phyloP scores from a whole-genome alignment of 2,329 filamentous ascomycete genomes.

The Colletotrichum australisinense region DNA sequence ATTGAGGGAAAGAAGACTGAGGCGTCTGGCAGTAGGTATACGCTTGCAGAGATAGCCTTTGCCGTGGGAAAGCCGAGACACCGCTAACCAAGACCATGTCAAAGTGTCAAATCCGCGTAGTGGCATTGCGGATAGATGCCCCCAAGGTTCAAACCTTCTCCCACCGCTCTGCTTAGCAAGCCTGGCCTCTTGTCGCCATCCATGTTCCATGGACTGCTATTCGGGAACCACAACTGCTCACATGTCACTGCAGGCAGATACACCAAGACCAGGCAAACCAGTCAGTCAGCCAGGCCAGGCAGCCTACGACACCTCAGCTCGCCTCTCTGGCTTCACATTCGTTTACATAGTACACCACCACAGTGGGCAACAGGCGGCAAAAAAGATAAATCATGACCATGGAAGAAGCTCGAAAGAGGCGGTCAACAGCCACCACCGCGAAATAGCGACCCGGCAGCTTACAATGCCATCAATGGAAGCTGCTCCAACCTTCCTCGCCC shows the following conservation, averaged over 20 bases:
- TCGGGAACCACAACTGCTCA: constrained; percentile 33
- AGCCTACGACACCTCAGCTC: constrained; percentile 27
- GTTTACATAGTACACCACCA: neutral
- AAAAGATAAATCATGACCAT: neutral
- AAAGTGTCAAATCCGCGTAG: constrained; percentile 28
- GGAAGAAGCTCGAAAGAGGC: constrained; percentile 27
- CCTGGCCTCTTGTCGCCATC: constrained; percentile 3
- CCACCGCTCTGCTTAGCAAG: constrained; percentile 31
- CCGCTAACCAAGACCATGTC: constrained; percentile 28
- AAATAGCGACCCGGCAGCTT: neutral
- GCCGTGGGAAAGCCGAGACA: constrained; percentile 27
- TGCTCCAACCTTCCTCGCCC: constrained; percentile 22
- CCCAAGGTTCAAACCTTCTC: neutral
- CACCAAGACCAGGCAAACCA: constrained; percentile 8
- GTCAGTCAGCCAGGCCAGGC: neutral
- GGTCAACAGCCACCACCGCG: constrained; percentile 12
- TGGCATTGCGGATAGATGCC: neutral
- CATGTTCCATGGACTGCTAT: neutral
- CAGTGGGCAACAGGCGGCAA: constrained; percentile 2
- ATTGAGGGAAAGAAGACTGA: neutral
- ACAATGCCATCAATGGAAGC: constrained; percentile 13
- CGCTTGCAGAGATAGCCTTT: constrained; percentile 32
- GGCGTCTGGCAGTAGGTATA: constrained; percentile 2
- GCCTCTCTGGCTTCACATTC: neutral
- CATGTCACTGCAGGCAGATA: constrained; percentile 29